A percentile compares a stretch with the other conserved stretches of the same genome.
Evolutionary conservation across 768 basidiomycete genomes (phyloP).

Genomic region (Termitomyces sp.): DNA sequence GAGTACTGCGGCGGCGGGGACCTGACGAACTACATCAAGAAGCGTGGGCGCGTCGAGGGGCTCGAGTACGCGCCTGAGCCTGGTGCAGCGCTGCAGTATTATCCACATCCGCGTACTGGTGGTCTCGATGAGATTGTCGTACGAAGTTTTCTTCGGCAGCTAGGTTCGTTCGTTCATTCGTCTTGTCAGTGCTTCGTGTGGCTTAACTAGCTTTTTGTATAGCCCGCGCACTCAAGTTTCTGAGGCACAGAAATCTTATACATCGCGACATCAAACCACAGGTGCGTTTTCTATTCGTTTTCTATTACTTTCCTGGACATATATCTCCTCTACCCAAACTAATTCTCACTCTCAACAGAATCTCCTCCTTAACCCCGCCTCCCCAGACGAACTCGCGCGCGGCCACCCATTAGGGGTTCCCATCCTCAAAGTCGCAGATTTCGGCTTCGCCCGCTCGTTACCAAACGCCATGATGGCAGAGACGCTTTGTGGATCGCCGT

Average conservation of each 20-base stretch:
- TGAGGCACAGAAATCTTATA: slow-evolving; percentile 42
- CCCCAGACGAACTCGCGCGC: slow-evolving; percentile 70
- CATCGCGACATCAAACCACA: too few species aligned
- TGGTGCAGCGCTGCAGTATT: slow-evolving; percentile 74
- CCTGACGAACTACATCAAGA: slow-evolving; percentile 95
- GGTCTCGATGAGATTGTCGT: slow-evolving; percentile 90
- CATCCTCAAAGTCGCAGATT: slow-evolving; percentile 95
- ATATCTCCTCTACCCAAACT: too few species aligned
- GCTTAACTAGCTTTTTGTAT: too few species aligned
- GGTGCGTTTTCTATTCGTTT: neutral
- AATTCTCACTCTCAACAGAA: slow-evolving; percentile 50
- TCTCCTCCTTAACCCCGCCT: slow-evolving; percentile 81
- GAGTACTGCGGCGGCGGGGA: slow-evolving; percentile 97
- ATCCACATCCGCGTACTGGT: slow-evolving; percentile 87
- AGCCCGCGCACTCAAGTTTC: slow-evolving; percentile 63
- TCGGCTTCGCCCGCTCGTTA: slow-evolving; percentile 95
- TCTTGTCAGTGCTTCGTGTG: slow-evolving; percentile 25
- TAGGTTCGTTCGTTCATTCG: too few species aligned
- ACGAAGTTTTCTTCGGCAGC: slow-evolving; percentile 87
- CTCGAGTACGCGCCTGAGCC: slow-evolving; percentile 76
- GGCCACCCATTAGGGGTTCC: slow-evolving; percentile 93
- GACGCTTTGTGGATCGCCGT: slow-evolving; percentile 97
- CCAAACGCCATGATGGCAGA: slow-evolving; percentile 95
- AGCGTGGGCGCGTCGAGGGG: slow-evolving; percentile 88
- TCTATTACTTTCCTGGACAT: too few species aligned